Base-by-base conservation (phyloP, 2,329 filamentous ascomycete species). In the Gremmenia infestans region DNA sequence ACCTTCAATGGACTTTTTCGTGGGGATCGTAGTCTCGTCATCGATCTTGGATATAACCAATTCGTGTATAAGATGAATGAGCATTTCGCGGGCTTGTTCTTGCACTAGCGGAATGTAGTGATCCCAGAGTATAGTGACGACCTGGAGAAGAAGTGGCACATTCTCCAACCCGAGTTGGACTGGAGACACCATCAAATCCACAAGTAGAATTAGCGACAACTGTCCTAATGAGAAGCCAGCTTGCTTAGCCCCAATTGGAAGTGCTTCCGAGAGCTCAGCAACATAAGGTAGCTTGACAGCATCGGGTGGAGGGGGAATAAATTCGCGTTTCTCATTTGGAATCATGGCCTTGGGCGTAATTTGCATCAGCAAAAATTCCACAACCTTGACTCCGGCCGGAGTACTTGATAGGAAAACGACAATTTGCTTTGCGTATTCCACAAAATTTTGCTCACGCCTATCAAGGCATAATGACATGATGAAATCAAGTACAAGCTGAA, bases 331-430 rank as follows among this genome's bases (percentile, higher is more conserved):
- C 68, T 95, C 89, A 63, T 89, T 88, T 9, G 91, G 90, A 9
- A 97, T 91, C 93, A 99, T 97, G n/a, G 91, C 89, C 71, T 94
- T 95, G 1, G 95, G 93, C 0, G 85, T 89, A 60, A 99, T 91
- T 62, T 97, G 91, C 72, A 95, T 80, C 28, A 97, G 76, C 53
- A 99, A 79, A 64, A 97, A 97, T 62, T 99, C 94, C 11, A 99
- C 87, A 3, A 99, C 92, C 67, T 96, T 95, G 48, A 89, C 87
- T 0, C 92, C 92, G 2, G 92, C 85, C 69, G 73, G 88, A 67
- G 81, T 96, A 62, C 90, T 94, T 0, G 94, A 95, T 5, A 99
- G 72, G 70, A 97, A 97, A 0, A 99, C 95, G 15, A 97, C 91
- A 52, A 99, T 94, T 71, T 99, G 94, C 74, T 97, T 99, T 5